Conservation (phyloP, 2,329 filamentous ascomycete genomes). For the Microsporum audouinii region DNA sequence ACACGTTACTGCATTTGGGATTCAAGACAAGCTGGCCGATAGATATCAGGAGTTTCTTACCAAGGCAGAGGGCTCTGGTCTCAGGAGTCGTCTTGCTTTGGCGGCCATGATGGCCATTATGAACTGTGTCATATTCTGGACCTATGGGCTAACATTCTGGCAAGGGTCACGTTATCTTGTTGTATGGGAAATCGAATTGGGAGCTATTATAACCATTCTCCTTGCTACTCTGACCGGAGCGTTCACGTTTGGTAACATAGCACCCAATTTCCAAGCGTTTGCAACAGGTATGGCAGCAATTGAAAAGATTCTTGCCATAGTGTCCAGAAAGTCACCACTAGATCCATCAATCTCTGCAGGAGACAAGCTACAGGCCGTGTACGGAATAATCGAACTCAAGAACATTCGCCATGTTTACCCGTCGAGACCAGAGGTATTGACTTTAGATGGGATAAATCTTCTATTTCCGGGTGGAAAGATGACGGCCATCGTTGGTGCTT, state of each 20-base stretch:
- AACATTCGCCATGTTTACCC: conserved; percentile 44
- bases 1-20: conserved; percentile 71
- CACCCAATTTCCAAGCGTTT: conserved; percentile 66
- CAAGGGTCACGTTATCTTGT: conserved; percentile 58
- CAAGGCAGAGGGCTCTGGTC: conserved; percentile 56
- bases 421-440: conserved; percentile 30
- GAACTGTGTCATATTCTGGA: conserved; percentile 58
- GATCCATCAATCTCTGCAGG: conserved; percentile 56
- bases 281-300: conserved; percentile 61
- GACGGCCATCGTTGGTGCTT: conserved; percentile 35
- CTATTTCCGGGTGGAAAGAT: conserved; percentile 31
- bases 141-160: conserved; percentile 67
- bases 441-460: conserved; percentile 26
- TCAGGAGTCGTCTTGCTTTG: conserved; percentile 54
- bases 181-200: conserved; percentile 48
- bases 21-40: conserved; percentile 63
- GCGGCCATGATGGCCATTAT: conserved; percentile 69
- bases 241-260: conserved; percentile 67
- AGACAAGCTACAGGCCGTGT: conserved; percentile 52
- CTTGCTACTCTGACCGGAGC: conserved; percentile 76
- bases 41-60: conserved; percentile 61
- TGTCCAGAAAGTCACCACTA: conserved; percentile 65
- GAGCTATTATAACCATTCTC: conserved; percentile 60
- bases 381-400: conserved; percentile 61
- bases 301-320: conserved; percentile 72